Percentiles rank a stretch among this genome's conserved stretches.
These are phyloP conservation scores for Fusarium verticillioides DNA, from an alignment of 2,329 filamentous ascomycete species.

Conservation along the genomic window DNA sequence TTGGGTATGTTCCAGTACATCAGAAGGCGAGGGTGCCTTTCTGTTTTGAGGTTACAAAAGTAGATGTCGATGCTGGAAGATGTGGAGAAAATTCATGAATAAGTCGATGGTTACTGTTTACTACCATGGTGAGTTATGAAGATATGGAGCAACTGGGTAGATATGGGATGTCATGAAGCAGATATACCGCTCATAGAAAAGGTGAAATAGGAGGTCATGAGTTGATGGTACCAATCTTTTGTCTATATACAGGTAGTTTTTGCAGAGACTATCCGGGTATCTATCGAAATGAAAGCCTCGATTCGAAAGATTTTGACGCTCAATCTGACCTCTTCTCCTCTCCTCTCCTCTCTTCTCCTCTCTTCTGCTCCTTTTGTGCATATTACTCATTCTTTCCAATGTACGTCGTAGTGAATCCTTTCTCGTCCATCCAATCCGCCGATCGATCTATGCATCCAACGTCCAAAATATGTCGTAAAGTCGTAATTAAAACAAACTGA, in stretches of 20 bases:
- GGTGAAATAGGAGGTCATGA: not conserved
- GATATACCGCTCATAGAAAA: conserved; percentile 22
- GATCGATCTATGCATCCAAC: conserved; percentile 10
- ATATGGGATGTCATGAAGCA: conserved; percentile 30
- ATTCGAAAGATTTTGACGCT: conserved; percentile 6
- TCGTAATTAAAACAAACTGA: conserved; percentile 17
- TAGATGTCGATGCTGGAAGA: not conserved
- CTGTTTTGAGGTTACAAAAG: conserved; percentile 3
- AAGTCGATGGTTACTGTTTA: not conserved
- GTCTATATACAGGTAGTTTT: conserved; percentile 19
- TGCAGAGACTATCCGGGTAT: conserved; percentile 26
- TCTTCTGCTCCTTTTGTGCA: not conserved
- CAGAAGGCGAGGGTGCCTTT: conserved; percentile 10
- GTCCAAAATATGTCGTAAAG: conserved; percentile 27
- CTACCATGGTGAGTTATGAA: conserved; percentile 4
- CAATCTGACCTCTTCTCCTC: not conserved
- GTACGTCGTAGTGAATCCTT: not conserved
- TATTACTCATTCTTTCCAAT: conserved; percentile 2
- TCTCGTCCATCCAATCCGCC: not conserved
- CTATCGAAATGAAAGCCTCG: conserved; percentile 21
- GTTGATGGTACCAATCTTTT: conserved; percentile 3
- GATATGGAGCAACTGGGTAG: not conserved
- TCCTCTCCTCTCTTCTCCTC: not conserved
- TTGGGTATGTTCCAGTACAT: conserved; percentile 2
- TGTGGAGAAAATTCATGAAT: not conserved